Evolutionary conservation across 2,329 filamentous ascomycete genomes (phyloP), one percentile per base, ranked within the genome.

Genomic region (Clonostachys chloroleuca): DNA sequence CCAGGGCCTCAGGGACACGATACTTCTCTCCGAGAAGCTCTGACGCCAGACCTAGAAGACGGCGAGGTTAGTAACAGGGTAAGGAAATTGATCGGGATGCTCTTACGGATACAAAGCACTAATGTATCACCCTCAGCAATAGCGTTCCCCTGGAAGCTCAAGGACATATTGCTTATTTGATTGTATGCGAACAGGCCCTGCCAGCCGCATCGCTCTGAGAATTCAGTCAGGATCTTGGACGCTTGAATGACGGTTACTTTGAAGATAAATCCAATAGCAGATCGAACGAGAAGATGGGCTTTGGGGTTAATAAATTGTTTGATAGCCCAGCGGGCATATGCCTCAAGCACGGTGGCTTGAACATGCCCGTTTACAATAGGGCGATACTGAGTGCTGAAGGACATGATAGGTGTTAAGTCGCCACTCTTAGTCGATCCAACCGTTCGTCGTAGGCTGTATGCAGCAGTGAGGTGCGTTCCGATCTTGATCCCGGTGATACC

Each of bases 51-150:
- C 55, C 56, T 59, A 40, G 24, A n/a, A 4, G 24, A 30, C 8
- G 24, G 24, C 24, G 9, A 30, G 24, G 24, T 30, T 10, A 37
- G 9, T 18, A 20, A 24, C 9, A 51, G 43, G 40, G 6, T n/a
- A 16, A 13, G 24, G 24, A 8, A 17, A 5, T 12, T 5, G 35
- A 20, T 13, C 30, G 12, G 12, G 16, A 34, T 4, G 14, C 34
- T 56, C 58, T 48, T 50, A 61, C 59, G 54, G 42, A 63, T 62
- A 37, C 56, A 56, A 5, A 63, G 49, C 4, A 60, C 56, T 12
- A 55, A 45, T 20, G 47, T 55, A 30, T 63, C 59, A 2, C 50
- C 59, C 42, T 63, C 59, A 0, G 59, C 59, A 7, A 62, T 52
- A 2, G 50, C 46, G 39, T 56, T 60, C 9, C 55, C 58, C 34